phyloP scores from a whole-genome alignment of 75 land plant genomes.

The Cryptomeria japonica region DNA sequence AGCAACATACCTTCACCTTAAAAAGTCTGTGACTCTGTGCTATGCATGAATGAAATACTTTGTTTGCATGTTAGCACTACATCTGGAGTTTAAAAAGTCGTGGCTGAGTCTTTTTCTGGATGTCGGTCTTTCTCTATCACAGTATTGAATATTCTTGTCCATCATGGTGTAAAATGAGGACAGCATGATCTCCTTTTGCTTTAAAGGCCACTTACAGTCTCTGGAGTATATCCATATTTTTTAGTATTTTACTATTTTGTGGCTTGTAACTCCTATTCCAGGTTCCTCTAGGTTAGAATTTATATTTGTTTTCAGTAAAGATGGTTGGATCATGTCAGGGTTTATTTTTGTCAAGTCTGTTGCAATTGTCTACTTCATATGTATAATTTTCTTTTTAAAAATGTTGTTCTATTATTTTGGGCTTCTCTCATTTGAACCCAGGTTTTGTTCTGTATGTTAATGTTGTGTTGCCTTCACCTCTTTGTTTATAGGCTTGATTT shows the following conservation, averaged over 20 bases:
- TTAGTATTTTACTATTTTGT: too few species aligned
- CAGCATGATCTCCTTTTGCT: background rate
- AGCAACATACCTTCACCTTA: too few species aligned
- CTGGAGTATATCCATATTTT: background rate
- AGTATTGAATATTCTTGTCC: background rate
- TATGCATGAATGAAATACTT: background rate
- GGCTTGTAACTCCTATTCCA: background rate
- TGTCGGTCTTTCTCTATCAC: background rate
- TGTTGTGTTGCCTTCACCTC: background rate
- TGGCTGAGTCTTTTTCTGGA: background rate
- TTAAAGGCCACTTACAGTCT: background rate
- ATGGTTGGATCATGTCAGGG: too few species aligned
- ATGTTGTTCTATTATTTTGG: background rate
- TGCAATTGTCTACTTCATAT: background rate
- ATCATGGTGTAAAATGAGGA: background rate
- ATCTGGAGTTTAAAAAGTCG: background rate
- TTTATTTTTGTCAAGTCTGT: background rate
- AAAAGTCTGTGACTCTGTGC: too few species aligned
- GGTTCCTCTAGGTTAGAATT: background rate
- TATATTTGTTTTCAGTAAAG: background rate
- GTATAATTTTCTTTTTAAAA: background rate
- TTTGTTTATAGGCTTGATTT: background rate
- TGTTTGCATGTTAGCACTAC: background rate
- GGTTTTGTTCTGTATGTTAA: background rate
- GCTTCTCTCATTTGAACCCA: background rate